Conservation (phyloP, 2,329 filamentous ascomycete genomes). For the Neurospora sp. region DNA sequence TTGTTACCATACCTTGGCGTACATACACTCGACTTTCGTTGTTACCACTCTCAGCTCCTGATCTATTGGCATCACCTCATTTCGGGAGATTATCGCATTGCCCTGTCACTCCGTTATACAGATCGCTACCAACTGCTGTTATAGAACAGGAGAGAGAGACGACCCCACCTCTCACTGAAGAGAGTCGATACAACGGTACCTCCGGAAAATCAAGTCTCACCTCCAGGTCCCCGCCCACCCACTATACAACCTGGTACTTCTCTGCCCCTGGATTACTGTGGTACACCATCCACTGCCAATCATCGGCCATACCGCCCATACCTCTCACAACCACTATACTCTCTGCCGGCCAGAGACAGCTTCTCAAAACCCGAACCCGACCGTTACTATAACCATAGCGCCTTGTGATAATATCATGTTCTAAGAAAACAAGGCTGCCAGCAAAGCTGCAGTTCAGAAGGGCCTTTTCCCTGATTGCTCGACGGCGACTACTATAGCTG, state of each 20-base stretch:
- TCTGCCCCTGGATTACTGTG: neutral
- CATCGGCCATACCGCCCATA: neutral
- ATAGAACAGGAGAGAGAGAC: neutral
- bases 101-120: neutral
- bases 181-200: neutral
- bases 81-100: neutral
- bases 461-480: constrained; percentile 2
- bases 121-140: neutral
- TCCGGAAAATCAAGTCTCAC: neutral
- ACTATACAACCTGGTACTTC: neutral
- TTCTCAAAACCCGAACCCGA: neutral
- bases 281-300: neutral
- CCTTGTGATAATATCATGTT: constrained; percentile 1
- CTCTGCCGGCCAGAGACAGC: neutral
- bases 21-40: neutral
- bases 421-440: neutral
- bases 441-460: constrained; percentile 2
- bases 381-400: neutral
- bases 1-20: neutral
- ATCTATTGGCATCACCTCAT: neutral
- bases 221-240: neutral
- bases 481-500: neutral
- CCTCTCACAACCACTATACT: neutral
- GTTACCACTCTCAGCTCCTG: neutral
- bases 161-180: neutral